Evolutionary conservation across 495 filamentous ascomycete genomes (phyloP).

Genomic region (Antarctomyces pellizariae): DNA sequence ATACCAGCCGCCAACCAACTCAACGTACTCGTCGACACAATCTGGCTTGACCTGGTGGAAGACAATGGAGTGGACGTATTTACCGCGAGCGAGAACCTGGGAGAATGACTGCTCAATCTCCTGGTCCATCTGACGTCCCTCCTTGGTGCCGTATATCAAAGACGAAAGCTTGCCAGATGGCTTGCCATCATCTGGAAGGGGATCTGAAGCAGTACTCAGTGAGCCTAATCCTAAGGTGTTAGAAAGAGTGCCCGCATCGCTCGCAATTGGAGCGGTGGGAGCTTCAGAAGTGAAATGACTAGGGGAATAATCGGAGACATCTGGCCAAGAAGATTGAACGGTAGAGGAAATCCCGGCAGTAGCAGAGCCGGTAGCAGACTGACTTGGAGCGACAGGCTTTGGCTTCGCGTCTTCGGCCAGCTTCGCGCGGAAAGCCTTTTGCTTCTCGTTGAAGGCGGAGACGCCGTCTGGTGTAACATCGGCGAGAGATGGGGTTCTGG

Average conservation of each 20-base stretch:
- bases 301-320: constrained; percentile 15
- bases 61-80: constrained; percentile 96
- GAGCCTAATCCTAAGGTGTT: constrained; percentile 34
- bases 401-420: constrained; percentile 48
- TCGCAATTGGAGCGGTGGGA: constrained; percentile 31
- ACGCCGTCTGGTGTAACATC: constrained; percentile 56
- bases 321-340: no score
- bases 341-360: no score
- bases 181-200: constrained; percentile 19
- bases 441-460: constrained; percentile 50
- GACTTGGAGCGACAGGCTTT: constrained; percentile 60
- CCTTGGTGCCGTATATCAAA: constrained; percentile 88
- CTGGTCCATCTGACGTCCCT: constrained; percentile 74
- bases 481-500: constrained; percentile 41
- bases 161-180: constrained; percentile 29
- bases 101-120: constrained; percentile 91
- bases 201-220: constrained; percentile 36
- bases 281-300: constrained; percentile 10
- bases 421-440: constrained; percentile 69
- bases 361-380: no score
- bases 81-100: constrained; percentile 80
- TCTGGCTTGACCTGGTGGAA: constrained; percentile 93
- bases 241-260: constrained; percentile 28
- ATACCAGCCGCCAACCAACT: constrained; percentile 83
- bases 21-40: constrained; percentile 82